Evolutionary conservation across 805 yeast species (phyloP).

Genomic region (Yamadazyma olivae): DNA sequence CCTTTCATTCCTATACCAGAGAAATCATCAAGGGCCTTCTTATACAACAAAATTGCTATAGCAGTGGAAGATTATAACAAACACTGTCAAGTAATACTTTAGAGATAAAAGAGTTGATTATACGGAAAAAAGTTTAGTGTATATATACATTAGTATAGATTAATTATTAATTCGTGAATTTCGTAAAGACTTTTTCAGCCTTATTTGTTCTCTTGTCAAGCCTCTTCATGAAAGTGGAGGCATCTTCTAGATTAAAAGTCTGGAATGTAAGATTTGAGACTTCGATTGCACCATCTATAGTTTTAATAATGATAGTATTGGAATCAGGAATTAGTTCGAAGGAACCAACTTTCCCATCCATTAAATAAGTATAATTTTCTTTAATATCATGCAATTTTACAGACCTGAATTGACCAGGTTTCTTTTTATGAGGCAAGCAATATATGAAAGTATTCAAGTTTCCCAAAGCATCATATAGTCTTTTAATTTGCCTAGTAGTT

Average conservation of each 20-base stretch:
- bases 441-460: conserved; percentile 46
- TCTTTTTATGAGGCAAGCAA: conserved; percentile 32
- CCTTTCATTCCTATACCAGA: conserved; percentile 81
- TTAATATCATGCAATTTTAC: conserved; percentile 43
- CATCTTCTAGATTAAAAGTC: conserved; percentile 47
- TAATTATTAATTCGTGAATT: not conserved
- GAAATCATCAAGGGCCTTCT: conserved; percentile 53
- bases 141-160: not conserved
- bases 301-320: conserved; percentile 34
- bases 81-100: conserved; percentile 49
- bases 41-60: conserved; percentile 69
- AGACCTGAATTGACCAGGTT: conserved; percentile 34
- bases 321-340: conserved; percentile 6
- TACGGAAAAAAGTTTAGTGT: not conserved
- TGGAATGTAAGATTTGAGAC: conserved; percentile 49
- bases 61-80: conserved; percentile 83
- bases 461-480: conserved; percentile 53
- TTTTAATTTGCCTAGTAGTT: conserved; percentile 34
- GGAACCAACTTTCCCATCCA: conserved; percentile 1
- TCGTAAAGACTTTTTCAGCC: conserved; percentile 12
- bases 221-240: conserved; percentile 40
- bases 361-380: not conserved
- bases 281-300: conserved; percentile 41
- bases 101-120: conserved; percentile 3
- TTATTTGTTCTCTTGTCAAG: conserved; percentile 48